phyloP scores from a whole-genome alignment of 2,329 filamentous ascomycete genomes.

The Fusarium sp. region DNA sequence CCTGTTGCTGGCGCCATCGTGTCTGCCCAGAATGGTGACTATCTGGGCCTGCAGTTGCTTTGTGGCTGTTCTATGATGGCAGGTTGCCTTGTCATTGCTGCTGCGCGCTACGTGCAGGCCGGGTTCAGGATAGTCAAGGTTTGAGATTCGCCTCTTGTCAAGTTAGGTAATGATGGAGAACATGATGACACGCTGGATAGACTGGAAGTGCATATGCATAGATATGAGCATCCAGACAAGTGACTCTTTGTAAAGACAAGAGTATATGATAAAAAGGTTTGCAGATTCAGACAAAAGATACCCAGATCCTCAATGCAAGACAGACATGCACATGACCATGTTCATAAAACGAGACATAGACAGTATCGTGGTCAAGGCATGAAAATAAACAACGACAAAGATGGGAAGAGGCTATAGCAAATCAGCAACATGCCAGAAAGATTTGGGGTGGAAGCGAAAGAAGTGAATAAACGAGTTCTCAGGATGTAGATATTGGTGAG shows the following conservation, averaged over 20 bases:
- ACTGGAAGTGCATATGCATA: not conserved
- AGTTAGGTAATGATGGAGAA: not conserved
- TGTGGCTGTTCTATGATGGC: constrained; percentile 61
- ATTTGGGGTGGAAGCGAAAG: not conserved
- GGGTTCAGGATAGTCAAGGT: constrained; percentile 50
- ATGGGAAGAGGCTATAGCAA: not conserved
- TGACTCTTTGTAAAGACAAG: not conserved
- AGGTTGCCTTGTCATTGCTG: constrained; percentile 43
- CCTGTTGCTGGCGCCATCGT: constrained; percentile 74
- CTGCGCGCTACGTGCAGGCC: constrained; percentile 48
- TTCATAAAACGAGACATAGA: not conserved
- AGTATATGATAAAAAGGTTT: not conserved
- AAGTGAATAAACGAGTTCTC: constrained; percentile 8
- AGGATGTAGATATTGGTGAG: constrained; percentile 45
- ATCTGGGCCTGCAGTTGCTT: constrained; percentile 71
- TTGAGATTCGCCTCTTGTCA: constrained; percentile 23
- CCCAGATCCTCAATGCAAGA: not conserved
- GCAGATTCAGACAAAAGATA: not conserved
- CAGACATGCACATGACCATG: not conserved
- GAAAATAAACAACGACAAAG: not conserved
- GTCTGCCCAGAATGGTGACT: constrained; percentile 59
- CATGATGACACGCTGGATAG: not conserved
- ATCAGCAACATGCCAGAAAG: not conserved
- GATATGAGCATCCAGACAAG: not conserved
- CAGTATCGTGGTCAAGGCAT: not conserved